Evolutionary conservation across 257 asterid genomes (phyloP).

Genomic region (Paulownia fortunei): DNA sequence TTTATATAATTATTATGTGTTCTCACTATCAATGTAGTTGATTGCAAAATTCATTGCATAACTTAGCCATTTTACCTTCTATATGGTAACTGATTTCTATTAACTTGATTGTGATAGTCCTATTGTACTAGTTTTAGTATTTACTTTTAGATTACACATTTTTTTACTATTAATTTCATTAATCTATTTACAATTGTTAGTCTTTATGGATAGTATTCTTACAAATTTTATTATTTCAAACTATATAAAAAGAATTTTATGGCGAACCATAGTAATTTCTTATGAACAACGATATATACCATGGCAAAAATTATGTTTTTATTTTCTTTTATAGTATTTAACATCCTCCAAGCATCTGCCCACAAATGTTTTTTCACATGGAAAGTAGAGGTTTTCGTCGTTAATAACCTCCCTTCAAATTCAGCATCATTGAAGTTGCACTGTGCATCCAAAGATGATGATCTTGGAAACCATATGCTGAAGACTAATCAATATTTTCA

Average conservation of each 20-base stretch:
- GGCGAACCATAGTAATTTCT: background rate
- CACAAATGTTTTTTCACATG: background rate
- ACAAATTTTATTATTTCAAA: background rate
- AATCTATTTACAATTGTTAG: no score
- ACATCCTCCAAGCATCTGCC: background rate
- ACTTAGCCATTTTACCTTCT: no score
- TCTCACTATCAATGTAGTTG: no score
- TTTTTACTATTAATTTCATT: no score
- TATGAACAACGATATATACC: no score
- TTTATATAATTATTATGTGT: no score
- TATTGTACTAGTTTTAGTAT: no score
- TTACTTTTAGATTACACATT: no score
- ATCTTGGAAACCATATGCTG: conserved; percentile 1
- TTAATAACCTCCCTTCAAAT: background rate
- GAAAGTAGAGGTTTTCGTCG: background rate
- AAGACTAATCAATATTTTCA: background rate
- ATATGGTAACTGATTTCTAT: no score
- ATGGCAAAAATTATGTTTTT: background rate
- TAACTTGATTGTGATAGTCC: background rate
- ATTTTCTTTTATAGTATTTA: background rate
- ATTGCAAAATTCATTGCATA: no score
- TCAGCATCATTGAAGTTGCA: background rate
- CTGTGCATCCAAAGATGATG: background rate
- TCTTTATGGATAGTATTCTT: no score
- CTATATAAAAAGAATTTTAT: no score